phyloP scores from a whole-genome alignment of 176 grass and related monocot genomes.

The Alloteropsis semialata region DNA sequence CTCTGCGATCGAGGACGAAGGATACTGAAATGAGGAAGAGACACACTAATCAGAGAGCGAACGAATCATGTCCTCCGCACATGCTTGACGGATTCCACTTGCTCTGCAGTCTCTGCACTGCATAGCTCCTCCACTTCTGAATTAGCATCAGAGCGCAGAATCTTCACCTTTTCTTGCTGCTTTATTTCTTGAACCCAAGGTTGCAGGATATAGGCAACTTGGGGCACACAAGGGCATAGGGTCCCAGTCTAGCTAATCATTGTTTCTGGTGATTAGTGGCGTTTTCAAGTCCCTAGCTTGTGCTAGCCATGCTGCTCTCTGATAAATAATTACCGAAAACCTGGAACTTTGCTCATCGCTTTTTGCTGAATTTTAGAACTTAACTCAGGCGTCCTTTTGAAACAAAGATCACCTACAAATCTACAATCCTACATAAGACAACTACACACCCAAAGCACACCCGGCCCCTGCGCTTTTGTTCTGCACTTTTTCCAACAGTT shows the following conservation, averaged over 20 bases:
- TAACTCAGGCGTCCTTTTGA: too few species aligned
- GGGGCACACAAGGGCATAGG: not conserved
- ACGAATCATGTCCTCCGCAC: not conserved
- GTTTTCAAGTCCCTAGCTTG: not conserved
- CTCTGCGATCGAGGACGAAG: too few species aligned
- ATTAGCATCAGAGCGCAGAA: conserved; percentile 6
- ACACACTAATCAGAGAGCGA: not conserved
- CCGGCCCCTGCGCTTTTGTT: too few species aligned
- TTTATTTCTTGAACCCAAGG: not conserved
- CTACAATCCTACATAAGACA: too few species aligned
- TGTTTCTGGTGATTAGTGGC: not conserved
- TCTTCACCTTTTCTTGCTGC: not conserved
- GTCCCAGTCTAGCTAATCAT: not conserved
- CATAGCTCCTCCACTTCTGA: not conserved
- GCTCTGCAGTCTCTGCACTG: not conserved
- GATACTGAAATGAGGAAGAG: not conserved
- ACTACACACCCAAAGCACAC: too few species aligned
- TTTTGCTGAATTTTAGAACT: too few species aligned
- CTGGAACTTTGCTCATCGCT: too few species aligned
- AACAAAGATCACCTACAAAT: too few species aligned
- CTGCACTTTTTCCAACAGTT: too few species aligned
- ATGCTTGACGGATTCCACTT: not conserved
- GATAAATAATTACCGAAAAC: not conserved
- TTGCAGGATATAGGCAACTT: not conserved
- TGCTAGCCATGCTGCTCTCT: not conserved